phyloP scores from a whole-genome alignment of 2,329 filamentous ascomycete species.

The Diaporthe batatas region DNA sequence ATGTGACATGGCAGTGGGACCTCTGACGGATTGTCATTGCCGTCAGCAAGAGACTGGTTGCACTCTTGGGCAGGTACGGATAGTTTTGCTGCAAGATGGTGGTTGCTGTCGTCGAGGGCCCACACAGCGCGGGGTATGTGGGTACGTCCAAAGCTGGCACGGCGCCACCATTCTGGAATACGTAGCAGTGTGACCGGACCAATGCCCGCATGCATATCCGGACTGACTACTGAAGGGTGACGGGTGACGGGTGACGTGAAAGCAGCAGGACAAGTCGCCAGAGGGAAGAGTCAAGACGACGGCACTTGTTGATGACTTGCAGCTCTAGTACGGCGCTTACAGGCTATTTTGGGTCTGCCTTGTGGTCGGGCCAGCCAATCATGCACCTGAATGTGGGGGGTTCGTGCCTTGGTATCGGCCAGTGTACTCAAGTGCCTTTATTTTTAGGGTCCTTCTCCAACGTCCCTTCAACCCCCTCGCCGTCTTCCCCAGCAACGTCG shows the following conservation, averaged over 20 bases:
- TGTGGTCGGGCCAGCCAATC: constrained; percentile 22
- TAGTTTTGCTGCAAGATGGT: no score
- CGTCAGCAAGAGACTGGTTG: no score
- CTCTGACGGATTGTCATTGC: background rate
- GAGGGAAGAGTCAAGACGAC: background rate
- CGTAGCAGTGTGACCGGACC: constrained; percentile 29
- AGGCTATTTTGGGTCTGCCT: constrained; percentile 22
- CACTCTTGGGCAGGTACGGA: no score
- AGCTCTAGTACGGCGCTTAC: constrained; percentile 34
- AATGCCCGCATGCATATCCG: constrained; percentile 25
- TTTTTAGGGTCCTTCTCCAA: constrained; percentile 9
- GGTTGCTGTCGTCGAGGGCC: background rate
- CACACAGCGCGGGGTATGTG: constrained; percentile 20
- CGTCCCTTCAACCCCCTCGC: background rate
- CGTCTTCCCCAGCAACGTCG: background rate
- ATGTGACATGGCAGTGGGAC: constrained; percentile 26
- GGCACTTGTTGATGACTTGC: constrained; percentile 33
- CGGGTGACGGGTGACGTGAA: constrained; percentile 8
- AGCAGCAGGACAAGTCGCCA: constrained; percentile 3
- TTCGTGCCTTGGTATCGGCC: background rate
- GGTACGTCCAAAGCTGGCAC: constrained; percentile 3
- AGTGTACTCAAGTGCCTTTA: background rate
- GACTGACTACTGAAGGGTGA: background rate
- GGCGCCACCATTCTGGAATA: constrained; percentile 9
- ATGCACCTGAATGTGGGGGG: background rate